Base-by-base conservation (phyloP, 2,329 filamentous ascomycete genomes). In the Neofusicoccum sp. region DNA sequence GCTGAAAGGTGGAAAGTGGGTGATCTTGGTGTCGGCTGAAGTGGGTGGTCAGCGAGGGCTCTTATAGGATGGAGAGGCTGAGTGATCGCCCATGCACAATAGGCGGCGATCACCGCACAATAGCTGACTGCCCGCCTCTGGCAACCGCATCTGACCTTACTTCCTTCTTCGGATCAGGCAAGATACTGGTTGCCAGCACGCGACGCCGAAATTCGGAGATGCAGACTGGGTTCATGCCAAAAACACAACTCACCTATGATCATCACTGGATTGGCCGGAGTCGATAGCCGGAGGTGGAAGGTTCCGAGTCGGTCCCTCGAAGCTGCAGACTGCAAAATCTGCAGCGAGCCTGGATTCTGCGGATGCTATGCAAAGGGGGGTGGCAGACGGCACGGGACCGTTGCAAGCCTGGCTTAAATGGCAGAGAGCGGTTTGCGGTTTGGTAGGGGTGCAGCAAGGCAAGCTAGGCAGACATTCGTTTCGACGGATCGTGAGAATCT, bases 11-110 rank as follows among this genome's bases (percentile, higher is more conserved):
- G 71, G 73, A 66, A 71, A 73, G 68, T 70, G 73, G 66, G 72
- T 75, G 68, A 75, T 73, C 62, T 73, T 69, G 66, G 73, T 69
- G 70, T 76, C 75, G 70, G 74, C 75, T 78, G 73, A 67, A 64
- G 71, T 20, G 70, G 30, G 36, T 36, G 41, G 49, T 61, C 59
- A 60, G 47, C 40, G 30, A 36, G 38, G 20, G 45, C 40, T 44
- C 47, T 60, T 60, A 60, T 60, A 60, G 56, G 43, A 30, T 48
- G 44, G 44, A n/a, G 20, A 38, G 41, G 31, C 43, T 41, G 44
- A 16, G 34, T 28, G 34, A 49, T 49, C 44, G 57, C 28, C 44
- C 34, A 34, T 34, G 14, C 51, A 49, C 44, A 59, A 48, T 49
- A 48, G 57, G 57, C 51, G 33, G 30, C n/a, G 49, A 54, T 54